These are phyloP conservation scores for Volutella citrinella DNA, from an alignment of 2,329 filamentous ascomycete genomes.

Conservation along the genomic window DNA sequence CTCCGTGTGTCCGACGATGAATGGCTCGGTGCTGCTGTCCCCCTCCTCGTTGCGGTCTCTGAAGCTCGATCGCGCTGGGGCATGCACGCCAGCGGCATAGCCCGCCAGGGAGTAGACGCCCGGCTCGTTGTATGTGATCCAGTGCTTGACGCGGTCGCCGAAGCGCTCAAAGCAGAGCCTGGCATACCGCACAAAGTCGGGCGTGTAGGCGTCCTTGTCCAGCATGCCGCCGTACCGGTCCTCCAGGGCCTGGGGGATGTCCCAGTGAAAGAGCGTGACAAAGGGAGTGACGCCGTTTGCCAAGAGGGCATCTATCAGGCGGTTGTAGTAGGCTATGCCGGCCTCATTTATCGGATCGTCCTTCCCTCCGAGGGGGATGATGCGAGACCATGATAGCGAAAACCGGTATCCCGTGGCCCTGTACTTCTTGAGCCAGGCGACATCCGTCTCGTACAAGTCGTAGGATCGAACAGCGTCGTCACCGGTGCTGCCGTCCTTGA, in stretches of 20 bases:
- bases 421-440: constrained; percentile 53
- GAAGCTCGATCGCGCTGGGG: constrained; percentile 17
- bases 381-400: constrained; percentile 62
- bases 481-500: constrained; percentile 37
- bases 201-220: constrained; percentile 16
- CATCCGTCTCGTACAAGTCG: constrained; percentile 46
- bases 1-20: constrained; percentile 38
- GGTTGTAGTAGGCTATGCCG: constrained; percentile 57
- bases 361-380: constrained; percentile 61
- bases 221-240: constrained; percentile 21
- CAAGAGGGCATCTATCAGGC: constrained; percentile 56
- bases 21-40: constrained; percentile 30
- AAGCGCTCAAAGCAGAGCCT: constrained; percentile 21
- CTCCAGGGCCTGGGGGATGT: constrained; percentile 43
- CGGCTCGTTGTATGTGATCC: constrained; percentile 22
- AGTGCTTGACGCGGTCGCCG: constrained; percentile 20
- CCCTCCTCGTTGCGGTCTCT: constrained; percentile 18
- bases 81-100: constrained; percentile 19
- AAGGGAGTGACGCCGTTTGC: constrained; percentile 55
- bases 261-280: constrained; percentile 65
- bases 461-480: constrained; percentile 38
- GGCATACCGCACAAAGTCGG: constrained; percentile 21
- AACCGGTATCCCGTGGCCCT: constrained; percentile 61
- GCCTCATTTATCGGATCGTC: constrained; percentile 61
- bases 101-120: constrained; percentile 17